phyloP scores from a whole-genome alignment of 495 filamentous ascomycete genomes.

The Glarea lozoyensis region DNA sequence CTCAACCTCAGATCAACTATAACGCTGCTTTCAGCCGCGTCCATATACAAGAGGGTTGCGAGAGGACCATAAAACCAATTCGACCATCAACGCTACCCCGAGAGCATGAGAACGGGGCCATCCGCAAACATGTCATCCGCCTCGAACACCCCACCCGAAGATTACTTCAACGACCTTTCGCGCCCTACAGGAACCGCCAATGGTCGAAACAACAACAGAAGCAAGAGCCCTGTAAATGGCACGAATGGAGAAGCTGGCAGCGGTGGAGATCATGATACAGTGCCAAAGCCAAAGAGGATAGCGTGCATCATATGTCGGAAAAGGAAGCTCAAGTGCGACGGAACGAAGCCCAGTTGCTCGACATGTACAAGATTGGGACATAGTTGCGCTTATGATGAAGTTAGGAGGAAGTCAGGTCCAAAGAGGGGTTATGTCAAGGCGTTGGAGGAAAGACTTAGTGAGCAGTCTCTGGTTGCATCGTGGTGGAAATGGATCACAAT shows the following conservation, averaged over 20 bases:
- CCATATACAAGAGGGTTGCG: too few species aligned
- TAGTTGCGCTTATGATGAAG: conserved; percentile 91
- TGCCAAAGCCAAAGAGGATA: conserved; percentile 83
- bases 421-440: conserved; percentile 98
- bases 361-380: conserved; percentile 87
- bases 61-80: too few species aligned
- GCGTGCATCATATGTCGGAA: conserved; percentile 96
- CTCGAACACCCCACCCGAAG: conserved; percentile 30
- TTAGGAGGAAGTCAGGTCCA: conserved; percentile 92
- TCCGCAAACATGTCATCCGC: conserved; percentile 31
- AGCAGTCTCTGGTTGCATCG: conserved; percentile 21
- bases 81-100: too few species aligned
- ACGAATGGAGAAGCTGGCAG: conserved; percentile 23
- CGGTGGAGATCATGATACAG: conserved; percentile 48
- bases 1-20: too few species aligned
- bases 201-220: conserved; percentile 21
- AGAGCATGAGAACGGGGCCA: too few species aligned
- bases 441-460: conserved; percentile 88
- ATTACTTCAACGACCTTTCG: conserved; percentile 49
- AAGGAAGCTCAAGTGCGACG: conserved; percentile 80
- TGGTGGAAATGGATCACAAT: neutral
- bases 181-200: conserved; percentile 31
- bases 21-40: too few species aligned
- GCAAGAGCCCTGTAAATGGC: conserved; percentile 18
- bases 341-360: conserved; percentile 74